phyloP scores from a whole-genome alignment of 140 eudicot genomes.

The Stevia rebaudiana region DNA sequence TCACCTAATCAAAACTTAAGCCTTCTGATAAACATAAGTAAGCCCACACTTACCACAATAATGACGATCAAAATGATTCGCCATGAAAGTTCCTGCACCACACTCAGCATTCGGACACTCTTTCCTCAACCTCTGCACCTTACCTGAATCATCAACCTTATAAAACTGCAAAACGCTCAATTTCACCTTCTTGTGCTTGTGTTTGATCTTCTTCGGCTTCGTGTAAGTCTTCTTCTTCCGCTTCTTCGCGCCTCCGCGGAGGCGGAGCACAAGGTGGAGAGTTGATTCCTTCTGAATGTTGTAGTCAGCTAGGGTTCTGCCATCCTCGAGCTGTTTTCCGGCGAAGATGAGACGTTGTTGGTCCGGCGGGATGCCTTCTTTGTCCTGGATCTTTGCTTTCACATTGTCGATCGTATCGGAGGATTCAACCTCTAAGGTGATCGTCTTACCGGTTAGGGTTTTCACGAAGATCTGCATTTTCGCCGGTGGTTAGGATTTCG shows the following conservation, averaged over 20 bases:
- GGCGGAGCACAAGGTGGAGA: slow-evolving; percentile 44
- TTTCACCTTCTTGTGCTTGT: slow-evolving; percentile 52
- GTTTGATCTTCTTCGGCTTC: slow-evolving; percentile 55
- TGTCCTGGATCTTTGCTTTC: too few species aligned
- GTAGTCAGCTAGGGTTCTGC: slow-evolving; percentile 54
- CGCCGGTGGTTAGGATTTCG: slow-evolving; percentile 7
- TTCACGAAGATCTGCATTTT: slow-evolving; percentile 56
- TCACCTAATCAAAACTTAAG: slow-evolving; percentile 14
- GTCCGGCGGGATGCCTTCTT: too few species aligned
- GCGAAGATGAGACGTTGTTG: too few species aligned
- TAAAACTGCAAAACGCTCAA: slow-evolving; percentile 44
- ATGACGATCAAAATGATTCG: slow-evolving; percentile 48
- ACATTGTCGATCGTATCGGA: slow-evolving; percentile 51
- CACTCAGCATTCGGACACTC: slow-evolving; percentile 54
- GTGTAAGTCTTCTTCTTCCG: slow-evolving; percentile 56
- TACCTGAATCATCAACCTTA: slow-evolving; percentile 47
- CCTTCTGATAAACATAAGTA: slow-evolving; percentile 50
- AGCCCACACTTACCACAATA: slow-evolving; percentile 52
- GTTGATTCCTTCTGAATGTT: slow-evolving; percentile 55
- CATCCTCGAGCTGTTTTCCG: slow-evolving; percentile 55
- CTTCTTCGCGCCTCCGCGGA: slow-evolving; percentile 49
- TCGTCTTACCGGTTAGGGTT: slow-evolving; percentile 54
- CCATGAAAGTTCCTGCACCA: slow-evolving; percentile 56
- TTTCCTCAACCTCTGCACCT: slow-evolving; percentile 46
- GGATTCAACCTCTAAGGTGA: slow-evolving; percentile 48